Evolutionary conservation across 495 filamentous ascomycete species (phyloP), one percentile per base, ranked within the genome.

Genomic region (Penicillium waksmanii): DNA sequence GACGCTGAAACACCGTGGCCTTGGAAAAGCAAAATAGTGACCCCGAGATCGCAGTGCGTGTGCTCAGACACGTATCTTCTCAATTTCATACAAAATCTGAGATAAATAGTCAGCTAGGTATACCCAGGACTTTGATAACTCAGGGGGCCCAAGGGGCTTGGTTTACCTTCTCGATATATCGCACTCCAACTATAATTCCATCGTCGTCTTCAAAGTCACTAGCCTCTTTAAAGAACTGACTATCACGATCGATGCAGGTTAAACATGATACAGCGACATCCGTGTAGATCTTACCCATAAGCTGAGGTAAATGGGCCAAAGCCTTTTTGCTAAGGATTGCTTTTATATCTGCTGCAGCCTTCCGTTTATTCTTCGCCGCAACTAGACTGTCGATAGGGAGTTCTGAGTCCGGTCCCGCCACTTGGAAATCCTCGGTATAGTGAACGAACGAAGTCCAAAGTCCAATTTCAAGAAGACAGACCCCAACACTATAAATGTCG

Each of bases 241-340:
- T 68, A n/a, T 79, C 76, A 3, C 62, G 70, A 64, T 88, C 83
- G 19, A 88, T 62, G 52, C 84, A 87, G 2, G 73, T 84, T 38
- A 89, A 60, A 62, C 86, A 88, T 3, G 69, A 67, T n/a, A 79
- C 57, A 5, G 85, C 82, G 9, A 84, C 66, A 3, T 77, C 68
- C 0, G 77, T 70, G 49, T 86, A 87, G 57, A 47, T 75, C 15
- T 64, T 62, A 17, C 85, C 84, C 79, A 87, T 85, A 6, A 56
- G 38, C 0, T 27, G 36, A 8, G 80, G 79, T 13, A 88, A 64
- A 31, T 58, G 15, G 0, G 65, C 38, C 36, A 53, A 56, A 0
- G 82, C 80, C 48, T 81, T 59, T 12, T 51, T 13, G 2, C 85
- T 47, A 5, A 86, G 63, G 15, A 57, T 40, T 9, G 70, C 60